Evolutionary conservation across 1,139 yeast genomes (phyloP).

Genomic region (Casaregolazyma lundiana): DNA sequence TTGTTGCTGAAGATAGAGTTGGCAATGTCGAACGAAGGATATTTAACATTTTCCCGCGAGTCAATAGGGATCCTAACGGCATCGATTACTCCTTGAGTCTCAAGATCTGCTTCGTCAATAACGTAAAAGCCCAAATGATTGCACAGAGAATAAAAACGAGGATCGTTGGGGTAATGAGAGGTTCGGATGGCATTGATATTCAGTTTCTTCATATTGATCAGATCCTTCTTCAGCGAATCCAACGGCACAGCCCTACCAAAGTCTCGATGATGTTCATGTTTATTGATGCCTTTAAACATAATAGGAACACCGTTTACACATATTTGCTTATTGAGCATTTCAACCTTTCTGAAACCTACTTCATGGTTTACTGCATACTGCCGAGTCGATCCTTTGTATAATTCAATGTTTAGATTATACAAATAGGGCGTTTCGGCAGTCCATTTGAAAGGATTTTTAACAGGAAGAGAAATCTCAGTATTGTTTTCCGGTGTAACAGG

Average conservation of each 20-base stretch:
- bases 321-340: conserved; percentile 28
- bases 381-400: neutral
- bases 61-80: conserved; percentile 18
- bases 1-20: conserved; percentile 29
- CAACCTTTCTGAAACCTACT: conserved; percentile 34
- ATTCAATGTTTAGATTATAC: conserved; percentile 23
- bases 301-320: conserved; percentile 32
- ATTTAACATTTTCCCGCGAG: conserved; percentile 13
- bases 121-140: conserved; percentile 35
- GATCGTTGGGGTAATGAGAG: conserved; percentile 33
- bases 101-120: conserved; percentile 37
- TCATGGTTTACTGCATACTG: conserved; percentile 14
- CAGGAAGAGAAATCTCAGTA: neutral
- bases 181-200: conserved; percentile 36
- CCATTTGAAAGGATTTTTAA: conserved; percentile 25
- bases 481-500: neutral
- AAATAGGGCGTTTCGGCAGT: conserved; percentile 35
- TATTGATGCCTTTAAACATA: conserved; percentile 33
- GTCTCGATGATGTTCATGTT: conserved; percentile 36
- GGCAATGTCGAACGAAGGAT: conserved; percentile 11
- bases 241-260: conserved; percentile 36
- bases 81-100: conserved; percentile 34
- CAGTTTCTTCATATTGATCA: conserved; percentile 32
- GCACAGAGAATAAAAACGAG: conserved; percentile 17
- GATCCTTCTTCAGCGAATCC: conserved; percentile 31